Base-by-base conservation (phyloP, 257 asterid species). In the Paulownia fortunei region DNA sequence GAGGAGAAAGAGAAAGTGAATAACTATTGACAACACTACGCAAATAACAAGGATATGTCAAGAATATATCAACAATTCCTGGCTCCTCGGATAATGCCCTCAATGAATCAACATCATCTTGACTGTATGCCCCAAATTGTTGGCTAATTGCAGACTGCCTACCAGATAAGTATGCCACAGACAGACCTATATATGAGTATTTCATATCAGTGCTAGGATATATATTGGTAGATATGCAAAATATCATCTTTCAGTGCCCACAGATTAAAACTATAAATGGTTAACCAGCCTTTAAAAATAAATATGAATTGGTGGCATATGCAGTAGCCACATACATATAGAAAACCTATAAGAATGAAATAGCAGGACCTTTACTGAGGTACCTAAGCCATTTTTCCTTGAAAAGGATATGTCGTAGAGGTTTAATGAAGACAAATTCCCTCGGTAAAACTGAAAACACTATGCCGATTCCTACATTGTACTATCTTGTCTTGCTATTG, bases 61-160 rank as follows among this genome's bases (percentile, higher is more conserved):
- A 83, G 87, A 95, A 95, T 65, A 95, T 83, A 87, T 95, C 99
- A 9, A 91, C 86, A 69, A 87, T 84, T 80, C 90, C 97, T 55
- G 94, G 89, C 74, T 95, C 98, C 86, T 95, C 99, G 24, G 92
- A 91, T 71, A 93, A 83, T 15, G 99, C 98, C 88, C 98, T 83
- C 86, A 95, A 78, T 36, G 98, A 96, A 90, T 91, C 99, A 82
- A 93, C 88, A 78, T 95, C 99, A 69, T 95, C 98, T 87, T 91
- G 96, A 80, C 83, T 85, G 89, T 91, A 95, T 51, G 82, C 79
- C 58, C 99, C 99, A 73, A 86, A 87, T 83, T 84, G 97, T 84
- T 82, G 85, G 74, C 87, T 87, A 77, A 80, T 88, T 83, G 86
- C 82, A 73, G 97, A 84, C 80, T 78, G 83, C 88, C 87, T 90